These are phyloP conservation scores for Kokia cookei DNA, from an alignment of 441 rosid genomes.

Conservation along the genomic window DNA sequence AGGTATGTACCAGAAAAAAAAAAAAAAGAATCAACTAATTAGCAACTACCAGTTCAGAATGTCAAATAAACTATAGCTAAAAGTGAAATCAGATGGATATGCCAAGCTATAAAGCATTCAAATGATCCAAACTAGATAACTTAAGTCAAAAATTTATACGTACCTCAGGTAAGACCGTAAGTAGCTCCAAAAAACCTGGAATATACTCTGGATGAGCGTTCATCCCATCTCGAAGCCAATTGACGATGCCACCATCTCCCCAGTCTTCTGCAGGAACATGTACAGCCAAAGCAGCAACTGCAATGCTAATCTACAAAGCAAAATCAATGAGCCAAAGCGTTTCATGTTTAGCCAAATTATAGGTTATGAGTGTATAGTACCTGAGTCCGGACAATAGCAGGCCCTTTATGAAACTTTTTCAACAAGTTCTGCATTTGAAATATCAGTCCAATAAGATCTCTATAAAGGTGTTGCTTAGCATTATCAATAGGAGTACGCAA, in stretches of 20 bases:
- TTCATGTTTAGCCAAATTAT: slow-evolving; percentile 7
- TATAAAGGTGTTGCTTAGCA: slow-evolving; percentile 13
- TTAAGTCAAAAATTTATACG: not conserved
- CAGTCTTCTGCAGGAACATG: slow-evolving; percentile 94
- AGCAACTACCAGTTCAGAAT: not conserved
- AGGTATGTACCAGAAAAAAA: not conserved
- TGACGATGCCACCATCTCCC: slow-evolving; percentile 94
- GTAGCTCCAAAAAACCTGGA: slow-evolving; percentile 96
- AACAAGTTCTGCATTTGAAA: slow-evolving; percentile 65
- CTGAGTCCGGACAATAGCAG: slow-evolving; percentile 96
- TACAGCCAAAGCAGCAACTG: slow-evolving; percentile 96
- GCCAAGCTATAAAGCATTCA: not conserved
- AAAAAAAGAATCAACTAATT: not conserved
- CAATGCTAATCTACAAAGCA: slow-evolving; percentile 86
- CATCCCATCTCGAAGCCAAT: slow-evolving; percentile 96
- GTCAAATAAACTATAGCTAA: not conserved
- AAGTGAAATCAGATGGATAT: slow-evolving; percentile 3
- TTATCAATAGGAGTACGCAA: not conserved
- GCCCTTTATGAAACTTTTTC: slow-evolving; percentile 93
- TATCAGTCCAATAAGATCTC: slow-evolving; percentile 20
- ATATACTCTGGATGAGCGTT: slow-evolving; percentile 82
- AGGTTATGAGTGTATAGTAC: slow-evolving; percentile 25
- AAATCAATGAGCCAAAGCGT: slow-evolving; percentile 16
- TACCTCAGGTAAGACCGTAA: slow-evolving; percentile 98
- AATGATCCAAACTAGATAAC: not conserved